Evolutionary conservation across 2,329 filamentous ascomycete genomes (phyloP).

Genomic region (Aureobasidium sp.): DNA sequence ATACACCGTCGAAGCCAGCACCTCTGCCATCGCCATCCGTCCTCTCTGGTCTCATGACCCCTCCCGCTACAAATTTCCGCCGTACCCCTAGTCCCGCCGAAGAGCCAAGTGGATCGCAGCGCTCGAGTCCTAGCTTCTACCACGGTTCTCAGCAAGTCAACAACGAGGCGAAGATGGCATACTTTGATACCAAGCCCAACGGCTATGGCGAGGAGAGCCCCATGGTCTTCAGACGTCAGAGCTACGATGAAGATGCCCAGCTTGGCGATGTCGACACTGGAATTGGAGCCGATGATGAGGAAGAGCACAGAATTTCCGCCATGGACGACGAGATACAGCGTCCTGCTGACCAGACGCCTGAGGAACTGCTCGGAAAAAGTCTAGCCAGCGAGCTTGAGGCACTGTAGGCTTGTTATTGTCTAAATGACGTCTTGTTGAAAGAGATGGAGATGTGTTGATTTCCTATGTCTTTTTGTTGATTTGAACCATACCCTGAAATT

Average conservation of each 20-base stretch:
- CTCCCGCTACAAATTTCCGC: slow-evolving; percentile 68
- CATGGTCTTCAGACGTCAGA: slow-evolving; percentile 46
- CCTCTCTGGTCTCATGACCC: slow-evolving; percentile 75
- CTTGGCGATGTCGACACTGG: slow-evolving; percentile 40
- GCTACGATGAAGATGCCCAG: slow-evolving; percentile 53
- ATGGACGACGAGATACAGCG: slow-evolving; percentile 15
- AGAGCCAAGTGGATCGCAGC: slow-evolving; percentile 5
- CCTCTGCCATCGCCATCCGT: slow-evolving; percentile 49
- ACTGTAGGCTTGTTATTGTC: neutral
- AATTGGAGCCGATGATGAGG: slow-evolving; percentile 22
- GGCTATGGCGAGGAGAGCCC: slow-evolving; percentile 28
- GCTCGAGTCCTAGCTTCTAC: slow-evolving; percentile 7
- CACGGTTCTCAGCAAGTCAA: slow-evolving; percentile 13
- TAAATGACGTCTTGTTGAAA: neutral
- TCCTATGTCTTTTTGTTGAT: slow-evolving; percentile 10
- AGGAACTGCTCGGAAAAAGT: slow-evolving; percentile 15
- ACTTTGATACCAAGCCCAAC: slow-evolving; percentile 9
- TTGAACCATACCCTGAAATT: neutral
- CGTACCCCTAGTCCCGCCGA: slow-evolving; percentile 43
- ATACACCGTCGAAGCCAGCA: slow-evolving; percentile 54
- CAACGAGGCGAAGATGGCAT: neutral
- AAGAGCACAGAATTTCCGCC: slow-evolving; percentile 19
- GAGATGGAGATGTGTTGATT: neutral
- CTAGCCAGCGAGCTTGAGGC: slow-evolving; percentile 21
- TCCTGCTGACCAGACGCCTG: slow-evolving; percentile 14